phyloP scores from a whole-genome alignment of 2,329 filamentous ascomycete species.

The Cladophialophora yegresii region DNA sequence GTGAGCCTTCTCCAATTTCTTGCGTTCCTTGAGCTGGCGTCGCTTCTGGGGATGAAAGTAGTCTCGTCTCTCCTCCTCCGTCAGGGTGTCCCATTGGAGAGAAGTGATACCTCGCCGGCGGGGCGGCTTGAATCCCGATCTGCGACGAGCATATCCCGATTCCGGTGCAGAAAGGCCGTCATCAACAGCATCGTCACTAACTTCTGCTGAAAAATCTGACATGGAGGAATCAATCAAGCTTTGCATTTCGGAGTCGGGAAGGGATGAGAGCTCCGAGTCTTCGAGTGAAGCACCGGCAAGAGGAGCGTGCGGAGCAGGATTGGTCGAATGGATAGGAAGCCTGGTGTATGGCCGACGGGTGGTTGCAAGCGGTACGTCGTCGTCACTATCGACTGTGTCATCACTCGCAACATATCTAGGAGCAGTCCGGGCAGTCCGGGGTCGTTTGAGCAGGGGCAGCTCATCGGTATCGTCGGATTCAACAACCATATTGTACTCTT shows the following conservation, averaged over 20 bases:
- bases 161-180: background rate
- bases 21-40: conserved; percentile 56
- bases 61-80: conserved; percentile 3
- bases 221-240: conserved; percentile 11
- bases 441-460: conserved; percentile 23
- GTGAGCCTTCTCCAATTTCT: conserved; percentile 72
- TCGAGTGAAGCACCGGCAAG: conserved; percentile 7
- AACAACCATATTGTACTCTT: conserved; percentile 49
- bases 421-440: conserved; percentile 1
- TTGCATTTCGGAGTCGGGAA: conserved; percentile 22
- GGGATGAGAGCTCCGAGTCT: conserved; percentile 24
- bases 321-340: conserved; percentile 1
- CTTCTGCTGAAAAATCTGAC: conserved; percentile 4
- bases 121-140: background rate
- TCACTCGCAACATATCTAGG: conserved; percentile 7
- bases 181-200: conserved; percentile 8
- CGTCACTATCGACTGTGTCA: conserved; percentile 23
- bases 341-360: conserved; percentile 8
- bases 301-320: background rate
- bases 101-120: background rate
- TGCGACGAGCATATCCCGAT: background rate
- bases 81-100: conserved; percentile 7
- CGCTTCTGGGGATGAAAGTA: conserved; percentile 19
- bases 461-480: conserved; percentile 29
- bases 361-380: conserved; percentile 26